Conservation (phyloP, 805 yeast genomes). For the Candida awuae region DNA sequence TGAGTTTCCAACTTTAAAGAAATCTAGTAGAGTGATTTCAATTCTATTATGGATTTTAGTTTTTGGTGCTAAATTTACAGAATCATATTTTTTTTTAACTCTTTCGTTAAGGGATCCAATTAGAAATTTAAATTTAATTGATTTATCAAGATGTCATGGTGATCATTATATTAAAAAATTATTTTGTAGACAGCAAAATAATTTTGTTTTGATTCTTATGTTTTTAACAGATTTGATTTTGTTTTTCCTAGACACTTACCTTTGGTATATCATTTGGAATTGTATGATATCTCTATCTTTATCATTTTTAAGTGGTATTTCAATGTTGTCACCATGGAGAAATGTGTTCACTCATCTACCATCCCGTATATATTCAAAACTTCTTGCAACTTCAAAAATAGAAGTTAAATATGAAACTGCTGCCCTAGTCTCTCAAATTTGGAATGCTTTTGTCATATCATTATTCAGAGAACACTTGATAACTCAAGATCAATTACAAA, state of each 20-base stretch:
- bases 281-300: conserved; percentile 41
- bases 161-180: conserved; percentile 34
- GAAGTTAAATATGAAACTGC: conserved; percentile 36
- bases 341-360: conserved; percentile 46
- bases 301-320: conserved; percentile 45
- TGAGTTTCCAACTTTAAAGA: conserved; percentile 34
- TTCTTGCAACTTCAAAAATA: conserved; percentile 38
- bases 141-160: conserved; percentile 36
- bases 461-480: conserved; percentile 48
- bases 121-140: conserved; percentile 38
- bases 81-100: conserved; percentile 47
- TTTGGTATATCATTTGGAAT: conserved; percentile 53
- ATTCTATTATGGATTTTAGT: conserved; percentile 40
- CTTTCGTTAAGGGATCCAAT: conserved; percentile 46
- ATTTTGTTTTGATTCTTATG: conserved; percentile 34
- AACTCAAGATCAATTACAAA: conserved; percentile 41
- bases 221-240: conserved; percentile 39
- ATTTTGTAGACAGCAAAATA: conserved; percentile 37
- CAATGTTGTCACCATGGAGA: conserved; percentile 52
- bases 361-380: conserved; percentile 40
- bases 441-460: conserved; percentile 48
- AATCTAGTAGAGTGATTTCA: conserved; percentile 34
- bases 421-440: conserved; percentile 37
- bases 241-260: conserved; percentile 47
- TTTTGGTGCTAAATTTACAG: conserved; percentile 41